Evolutionary conservation across 495 filamentous ascomycete genomes (phyloP).

Genomic region (Letharia columbiana): DNA sequence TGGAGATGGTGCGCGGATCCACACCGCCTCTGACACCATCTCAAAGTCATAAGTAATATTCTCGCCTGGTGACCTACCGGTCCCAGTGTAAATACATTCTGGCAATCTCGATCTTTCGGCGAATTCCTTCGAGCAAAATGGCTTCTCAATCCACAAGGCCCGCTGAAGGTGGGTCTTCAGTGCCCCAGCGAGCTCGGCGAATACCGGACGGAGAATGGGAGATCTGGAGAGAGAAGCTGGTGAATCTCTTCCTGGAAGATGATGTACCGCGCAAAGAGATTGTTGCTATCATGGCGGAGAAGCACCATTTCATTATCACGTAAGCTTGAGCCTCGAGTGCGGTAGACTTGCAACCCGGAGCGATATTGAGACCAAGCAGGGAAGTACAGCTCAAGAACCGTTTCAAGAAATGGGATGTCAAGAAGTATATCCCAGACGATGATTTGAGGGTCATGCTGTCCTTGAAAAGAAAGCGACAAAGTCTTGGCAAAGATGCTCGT

Average conservation of each 20-base stretch:
- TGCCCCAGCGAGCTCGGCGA: too few species aligned
- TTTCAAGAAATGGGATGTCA: constrained; percentile 6
- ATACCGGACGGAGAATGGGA: constrained; percentile 5
- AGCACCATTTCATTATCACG: not conserved
- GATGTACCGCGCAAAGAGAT: not conserved
- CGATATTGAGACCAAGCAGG: not conserved
- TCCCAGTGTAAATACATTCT: too few species aligned
- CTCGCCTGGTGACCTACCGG: too few species aligned
- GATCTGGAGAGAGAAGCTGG: not conserved
- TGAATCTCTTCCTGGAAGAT: not conserved
- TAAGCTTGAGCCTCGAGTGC: not conserved
- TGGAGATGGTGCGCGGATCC: too few species aligned
- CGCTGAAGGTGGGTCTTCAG: too few species aligned
- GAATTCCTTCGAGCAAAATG: too few species aligned
- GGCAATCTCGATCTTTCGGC: too few species aligned
- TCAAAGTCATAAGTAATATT: too few species aligned
- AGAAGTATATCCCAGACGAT: constrained; percentile 1
- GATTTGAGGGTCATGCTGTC: not conserved
- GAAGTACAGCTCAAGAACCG: constrained; percentile 1
- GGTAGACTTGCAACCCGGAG: too few species aligned
- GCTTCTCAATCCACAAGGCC: too few species aligned
- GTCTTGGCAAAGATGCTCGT: not conserved
- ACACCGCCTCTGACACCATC: too few species aligned
- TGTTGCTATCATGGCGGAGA: constrained; percentile 2
- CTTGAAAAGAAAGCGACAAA: not conserved